A percentile compares a stretch with the other conserved stretches of the same genome.
Evolutionary conservation across 371 early-diverging fungal species (phyloP).

Genomic region (Mortierella sp.): DNA sequence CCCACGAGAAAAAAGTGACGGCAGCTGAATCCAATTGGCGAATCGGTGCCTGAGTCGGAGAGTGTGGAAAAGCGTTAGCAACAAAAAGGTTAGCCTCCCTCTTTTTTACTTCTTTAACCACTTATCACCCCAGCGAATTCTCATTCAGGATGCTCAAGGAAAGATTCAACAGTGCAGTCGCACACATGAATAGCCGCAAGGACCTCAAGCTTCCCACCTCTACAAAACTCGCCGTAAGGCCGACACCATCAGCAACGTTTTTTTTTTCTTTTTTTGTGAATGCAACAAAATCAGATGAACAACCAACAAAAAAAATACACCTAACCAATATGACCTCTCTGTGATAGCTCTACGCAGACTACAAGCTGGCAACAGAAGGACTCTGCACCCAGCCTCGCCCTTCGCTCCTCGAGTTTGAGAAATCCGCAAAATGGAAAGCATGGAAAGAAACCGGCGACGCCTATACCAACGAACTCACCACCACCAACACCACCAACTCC

Average conservation of each 20-base stretch:
- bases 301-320: background rate
- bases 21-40: background rate
- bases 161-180: slow-evolving; percentile 56
- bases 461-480: slow-evolving; percentile 18
- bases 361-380: slow-evolving; percentile 53
- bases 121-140: background rate
- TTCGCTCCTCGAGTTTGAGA: slow-evolving; percentile 54
- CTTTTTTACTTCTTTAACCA: background rate
- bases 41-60: background rate
- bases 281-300: background rate
- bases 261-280: background rate
- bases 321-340: no score
- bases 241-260: background rate
- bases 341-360: slow-evolving; percentile 52
- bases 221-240: slow-evolving; percentile 45
- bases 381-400: slow-evolving; percentile 42
- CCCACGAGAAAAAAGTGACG: background rate
- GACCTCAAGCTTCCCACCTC: slow-evolving; percentile 34
- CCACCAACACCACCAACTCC: background rate
- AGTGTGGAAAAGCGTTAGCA: background rate
- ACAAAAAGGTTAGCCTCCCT: background rate
- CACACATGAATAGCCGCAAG: slow-evolving; percentile 38
- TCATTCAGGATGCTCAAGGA: slow-evolving; percentile 28
- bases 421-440: slow-evolving; percentile 56
- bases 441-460: slow-evolving; percentile 49